These are phyloP conservation scores for Trypanosoma theileri DNA, from an alignment of 208 protist species.

Conservation along the genomic window DNA sequence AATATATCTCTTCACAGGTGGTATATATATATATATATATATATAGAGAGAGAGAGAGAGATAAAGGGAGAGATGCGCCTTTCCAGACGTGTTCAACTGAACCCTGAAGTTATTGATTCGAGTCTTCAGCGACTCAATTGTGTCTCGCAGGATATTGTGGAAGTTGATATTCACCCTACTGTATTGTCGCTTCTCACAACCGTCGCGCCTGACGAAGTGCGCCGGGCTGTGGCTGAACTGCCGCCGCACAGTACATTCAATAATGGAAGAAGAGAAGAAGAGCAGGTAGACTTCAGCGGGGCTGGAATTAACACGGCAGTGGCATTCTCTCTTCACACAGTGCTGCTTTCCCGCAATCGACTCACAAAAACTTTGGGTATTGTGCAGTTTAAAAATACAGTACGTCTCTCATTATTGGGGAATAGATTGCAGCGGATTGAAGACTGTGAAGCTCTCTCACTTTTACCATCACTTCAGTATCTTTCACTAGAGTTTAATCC, in stretches of 20 bases:
- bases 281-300: neutral
- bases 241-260: slow-evolving; percentile 16
- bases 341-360: slow-evolving; percentile 79
- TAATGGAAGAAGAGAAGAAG: neutral
- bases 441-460: slow-evolving; percentile 72
- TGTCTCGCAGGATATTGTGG: slow-evolving; percentile 53
- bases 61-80: slow-evolving; percentile 28
- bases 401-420: slow-evolving; percentile 73
- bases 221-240: slow-evolving; percentile 26
- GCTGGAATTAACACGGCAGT: slow-evolving; percentile 54
- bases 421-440: slow-evolving; percentile 77
- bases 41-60: neutral
- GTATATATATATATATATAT: neutral
- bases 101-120: slow-evolving; percentile 53
- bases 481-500: slow-evolving; percentile 87
- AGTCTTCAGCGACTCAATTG: slow-evolving; percentile 70
- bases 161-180: slow-evolving; percentile 71
- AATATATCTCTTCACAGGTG: too few species aligned
- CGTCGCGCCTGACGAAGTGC: slow-evolving; percentile 27
- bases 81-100: slow-evolving; percentile 41
- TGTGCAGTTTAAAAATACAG: slow-evolving; percentile 80
- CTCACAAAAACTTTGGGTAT: slow-evolving; percentile 59
- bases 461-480: slow-evolving; percentile 69
- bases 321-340: slow-evolving; percentile 70
- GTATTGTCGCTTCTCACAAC: slow-evolving; percentile 51